A percentile compares a stretch with the other conserved stretches of the same genome.
Evolutionary conservation across 1,139 yeast species (phyloP).

Genomic region (Debaryomyces subglobosus): DNA sequence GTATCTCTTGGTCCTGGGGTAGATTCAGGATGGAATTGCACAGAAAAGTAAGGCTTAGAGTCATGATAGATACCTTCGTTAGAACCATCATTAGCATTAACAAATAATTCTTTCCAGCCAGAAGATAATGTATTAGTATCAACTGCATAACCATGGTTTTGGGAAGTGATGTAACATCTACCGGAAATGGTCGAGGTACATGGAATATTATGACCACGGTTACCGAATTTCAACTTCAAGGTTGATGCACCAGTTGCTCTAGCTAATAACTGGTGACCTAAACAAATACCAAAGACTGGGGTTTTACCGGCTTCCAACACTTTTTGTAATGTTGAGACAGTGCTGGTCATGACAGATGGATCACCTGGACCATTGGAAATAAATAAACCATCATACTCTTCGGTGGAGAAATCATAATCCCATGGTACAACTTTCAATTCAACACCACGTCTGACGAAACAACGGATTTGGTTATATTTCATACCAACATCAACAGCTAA

Average conservation of each 20-base stretch:
- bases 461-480: slow-evolving; percentile 96
- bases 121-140: slow-evolving; percentile 71
- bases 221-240: slow-evolving; percentile 92
- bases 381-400: slow-evolving; percentile 91
- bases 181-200: slow-evolving; percentile 93
- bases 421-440: slow-evolving; percentile 96
- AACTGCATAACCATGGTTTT: slow-evolving; percentile 98
- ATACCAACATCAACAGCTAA: slow-evolving; percentile 96
- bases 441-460: slow-evolving; percentile 94
- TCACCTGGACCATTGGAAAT: slow-evolving; percentile 99
- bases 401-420: slow-evolving; percentile 81
- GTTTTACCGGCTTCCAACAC: slow-evolving; percentile 66
- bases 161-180: slow-evolving; percentile 97
- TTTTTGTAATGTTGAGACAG: slow-evolving; percentile 59
- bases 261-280: slow-evolving; percentile 97
- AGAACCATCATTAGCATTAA: slow-evolving; percentile 95
- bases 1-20: slow-evolving; percentile 99
- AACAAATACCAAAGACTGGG: slow-evolving; percentile 95
- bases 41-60: slow-evolving; percentile 91
- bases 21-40: slow-evolving; percentile 99
- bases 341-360: slow-evolving; percentile 79
- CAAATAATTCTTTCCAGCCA: slow-evolving; percentile 94
- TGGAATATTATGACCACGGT: slow-evolving; percentile 99
- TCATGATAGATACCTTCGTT: slow-evolving; percentile 98
- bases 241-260: slow-evolving; percentile 96